Conservation (phyloP, 2,329 filamentous ascomycete species). For the Coleophoma eucalyptorum region DNA sequence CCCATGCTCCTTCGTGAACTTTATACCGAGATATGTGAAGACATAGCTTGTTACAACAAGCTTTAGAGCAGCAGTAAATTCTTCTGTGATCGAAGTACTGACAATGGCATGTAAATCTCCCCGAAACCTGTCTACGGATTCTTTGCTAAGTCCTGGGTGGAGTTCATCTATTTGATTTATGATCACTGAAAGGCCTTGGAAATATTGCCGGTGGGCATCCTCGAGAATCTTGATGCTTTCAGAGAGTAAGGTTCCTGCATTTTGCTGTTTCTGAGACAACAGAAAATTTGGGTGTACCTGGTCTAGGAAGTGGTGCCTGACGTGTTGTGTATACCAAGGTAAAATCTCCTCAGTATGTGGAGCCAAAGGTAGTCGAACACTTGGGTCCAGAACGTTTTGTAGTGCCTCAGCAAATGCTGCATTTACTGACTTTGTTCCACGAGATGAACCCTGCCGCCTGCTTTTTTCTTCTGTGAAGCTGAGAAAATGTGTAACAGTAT, state of each 20-base stretch:
- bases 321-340: constrained; percentile 58
- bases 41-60: constrained; percentile 51
- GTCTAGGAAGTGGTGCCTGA: constrained; percentile 55
- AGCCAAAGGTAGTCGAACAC: constrained; percentile 42
- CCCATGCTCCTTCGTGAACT: constrained; percentile 5
- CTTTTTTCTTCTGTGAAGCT: constrained; percentile 52
- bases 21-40: constrained; percentile 39
- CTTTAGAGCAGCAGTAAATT: constrained; percentile 50
- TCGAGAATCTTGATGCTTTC: constrained; percentile 55
- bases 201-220: constrained; percentile 53
- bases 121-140: constrained; percentile 46
- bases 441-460: constrained; percentile 26
- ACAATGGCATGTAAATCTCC: constrained; percentile 62
- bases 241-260: constrained; percentile 40
- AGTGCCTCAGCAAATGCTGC: constrained; percentile 46
- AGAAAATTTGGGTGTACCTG: constrained; percentile 54
- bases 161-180: constrained; percentile 39
- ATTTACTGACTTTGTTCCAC: constrained; percentile 25
- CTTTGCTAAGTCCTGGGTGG: constrained; percentile 28
- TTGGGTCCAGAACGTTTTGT: constrained; percentile 47
- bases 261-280: constrained; percentile 30
- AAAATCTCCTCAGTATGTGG: constrained; percentile 52
- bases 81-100: constrained; percentile 55
- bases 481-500: constrained; percentile 54
- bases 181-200: constrained; percentile 50